These are phyloP conservation scores for Alternaria novae-zelandiae DNA, from an alignment of 2,329 filamentous ascomycete genomes.

Conservation along the genomic window DNA sequence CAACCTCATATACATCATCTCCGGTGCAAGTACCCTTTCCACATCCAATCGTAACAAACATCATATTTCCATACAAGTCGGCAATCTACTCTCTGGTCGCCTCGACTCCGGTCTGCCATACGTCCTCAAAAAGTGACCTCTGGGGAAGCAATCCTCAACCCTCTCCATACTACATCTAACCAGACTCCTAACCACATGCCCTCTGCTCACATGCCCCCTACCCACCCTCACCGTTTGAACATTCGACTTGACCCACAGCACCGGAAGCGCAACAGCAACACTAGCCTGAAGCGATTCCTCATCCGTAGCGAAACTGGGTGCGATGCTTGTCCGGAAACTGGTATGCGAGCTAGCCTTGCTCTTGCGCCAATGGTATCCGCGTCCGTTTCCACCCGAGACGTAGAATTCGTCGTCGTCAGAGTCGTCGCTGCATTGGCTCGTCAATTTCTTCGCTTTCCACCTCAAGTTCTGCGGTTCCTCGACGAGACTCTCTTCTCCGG, in stretches of 20 bases:
- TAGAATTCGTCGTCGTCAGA: background rate
- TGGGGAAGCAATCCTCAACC: slow-evolving; percentile 6
- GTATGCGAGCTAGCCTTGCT: background rate
- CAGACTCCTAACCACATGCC: slow-evolving; percentile 6
- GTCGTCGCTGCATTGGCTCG: background rate
- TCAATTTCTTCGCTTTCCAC: background rate
- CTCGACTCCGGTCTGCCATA: slow-evolving; percentile 3
- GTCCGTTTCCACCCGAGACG: background rate
- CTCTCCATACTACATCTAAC: slow-evolving; percentile 6
- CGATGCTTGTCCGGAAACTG: background rate
- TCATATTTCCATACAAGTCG: slow-evolving; percentile 1
- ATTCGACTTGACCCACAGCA: slow-evolving; percentile 5
- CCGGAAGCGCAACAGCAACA: slow-evolving; percentile 6
- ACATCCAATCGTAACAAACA: background rate
- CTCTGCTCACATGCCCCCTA: slow-evolving; percentile 6
- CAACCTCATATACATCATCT: too few relatives aligned
- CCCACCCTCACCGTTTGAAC: slow-evolving; percentile 5
- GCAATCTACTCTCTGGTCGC: background rate
- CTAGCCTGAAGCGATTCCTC: slow-evolving; percentile 3
- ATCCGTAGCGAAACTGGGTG: slow-evolving; percentile 1
- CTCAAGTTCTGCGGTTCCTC: background rate
- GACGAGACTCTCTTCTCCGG: background rate
- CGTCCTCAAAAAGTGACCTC: slow-evolving; percentile 4
- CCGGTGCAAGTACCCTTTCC: too few relatives aligned
- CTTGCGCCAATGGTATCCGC: background rate